Conservation (phyloP, 2,329 filamentous ascomycete species). For the Aureobasidium sp. region DNA sequence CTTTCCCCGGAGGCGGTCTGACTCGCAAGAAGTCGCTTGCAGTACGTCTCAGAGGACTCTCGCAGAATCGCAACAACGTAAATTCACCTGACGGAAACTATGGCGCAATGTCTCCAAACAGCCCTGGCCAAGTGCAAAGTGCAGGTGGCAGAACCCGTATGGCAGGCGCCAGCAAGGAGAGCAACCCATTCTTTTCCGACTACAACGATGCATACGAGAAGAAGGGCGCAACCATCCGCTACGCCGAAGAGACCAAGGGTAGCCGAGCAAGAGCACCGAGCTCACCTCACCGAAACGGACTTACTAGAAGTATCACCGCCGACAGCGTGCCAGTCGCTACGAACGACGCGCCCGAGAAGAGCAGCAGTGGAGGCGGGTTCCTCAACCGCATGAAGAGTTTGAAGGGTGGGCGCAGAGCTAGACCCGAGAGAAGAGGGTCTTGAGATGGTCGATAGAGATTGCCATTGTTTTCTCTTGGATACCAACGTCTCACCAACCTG, state of each 20-base stretch:
- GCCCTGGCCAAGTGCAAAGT: conserved; percentile 24
- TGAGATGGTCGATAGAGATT: not conserved
- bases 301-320: conserved; percentile 59
- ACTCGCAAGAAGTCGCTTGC: conserved; percentile 91
- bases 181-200: conserved; percentile 76
- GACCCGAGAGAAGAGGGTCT: conserved; percentile 26
- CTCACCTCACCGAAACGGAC: conserved; percentile 50
- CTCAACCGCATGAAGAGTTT: conserved; percentile 75
- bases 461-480: conserved; percentile 8
- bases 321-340: conserved; percentile 21
- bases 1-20: conserved; percentile 48
- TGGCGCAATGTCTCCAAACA: conserved; percentile 20
- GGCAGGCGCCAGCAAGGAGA: conserved; percentile 33
- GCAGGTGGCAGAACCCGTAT: conserved; percentile 37
- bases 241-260: conserved; percentile 34
- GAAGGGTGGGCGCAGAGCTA: conserved; percentile 58
- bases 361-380: conserved; percentile 51
- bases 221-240: conserved; percentile 54
- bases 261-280: conserved; percentile 40
- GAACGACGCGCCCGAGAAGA: conserved; percentile 21
- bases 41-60: conserved; percentile 82
- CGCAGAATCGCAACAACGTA: conserved; percentile 52
- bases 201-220: conserved; percentile 62
- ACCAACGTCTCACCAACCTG: not conserved
- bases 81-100: conserved; percentile 50